Percentiles rank a stretch among this genome's conserved stretches.
Evolutionary conservation across 192 early-diverging fungal genomes (phyloP).

Genomic region (Dimargaris cristalligena): DNA sequence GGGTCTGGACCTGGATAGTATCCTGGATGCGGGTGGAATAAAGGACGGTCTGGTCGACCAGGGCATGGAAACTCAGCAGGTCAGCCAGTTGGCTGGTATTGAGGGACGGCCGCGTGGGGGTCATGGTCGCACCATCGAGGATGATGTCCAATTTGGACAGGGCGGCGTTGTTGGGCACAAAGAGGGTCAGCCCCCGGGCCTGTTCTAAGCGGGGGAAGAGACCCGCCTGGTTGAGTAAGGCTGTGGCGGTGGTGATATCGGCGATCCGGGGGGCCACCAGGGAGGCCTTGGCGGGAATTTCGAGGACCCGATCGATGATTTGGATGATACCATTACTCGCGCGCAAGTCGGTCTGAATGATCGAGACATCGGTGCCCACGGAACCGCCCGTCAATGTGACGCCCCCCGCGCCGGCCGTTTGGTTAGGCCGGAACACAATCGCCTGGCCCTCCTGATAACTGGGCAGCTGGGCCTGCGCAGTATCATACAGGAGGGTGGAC

Average conservation of each 20-base stretch:
- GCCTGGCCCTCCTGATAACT: too few species aligned
- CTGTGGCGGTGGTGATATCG: not conserved
- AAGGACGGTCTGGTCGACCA: not conserved
- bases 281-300: not conserved
- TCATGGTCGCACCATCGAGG: too few species aligned
- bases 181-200: not conserved
- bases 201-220: not conserved
- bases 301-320: not conserved
- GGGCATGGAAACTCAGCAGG: not conserved
- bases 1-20: not conserved
- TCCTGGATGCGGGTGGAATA: not conserved
- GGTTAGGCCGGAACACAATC: too few species aligned
- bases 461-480: too few species aligned
- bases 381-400: not conserved
- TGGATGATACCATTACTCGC: slow-evolving; percentile 1
- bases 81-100: not conserved
- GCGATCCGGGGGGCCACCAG: not conserved
- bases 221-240: not conserved
- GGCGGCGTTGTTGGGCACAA: slow-evolving; percentile 6
- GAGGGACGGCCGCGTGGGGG: too few species aligned
- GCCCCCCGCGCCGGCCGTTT: too few species aligned
- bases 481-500: too few species aligned
- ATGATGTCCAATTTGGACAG: not conserved
- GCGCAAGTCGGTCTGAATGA: not conserved
- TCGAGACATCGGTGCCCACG: not conserved